Evolutionary conservation across 1,284 basidiomycete species (phyloP), one percentile per base, ranked within the genome.

Genomic region (Anthracocystis setariae): DNA sequence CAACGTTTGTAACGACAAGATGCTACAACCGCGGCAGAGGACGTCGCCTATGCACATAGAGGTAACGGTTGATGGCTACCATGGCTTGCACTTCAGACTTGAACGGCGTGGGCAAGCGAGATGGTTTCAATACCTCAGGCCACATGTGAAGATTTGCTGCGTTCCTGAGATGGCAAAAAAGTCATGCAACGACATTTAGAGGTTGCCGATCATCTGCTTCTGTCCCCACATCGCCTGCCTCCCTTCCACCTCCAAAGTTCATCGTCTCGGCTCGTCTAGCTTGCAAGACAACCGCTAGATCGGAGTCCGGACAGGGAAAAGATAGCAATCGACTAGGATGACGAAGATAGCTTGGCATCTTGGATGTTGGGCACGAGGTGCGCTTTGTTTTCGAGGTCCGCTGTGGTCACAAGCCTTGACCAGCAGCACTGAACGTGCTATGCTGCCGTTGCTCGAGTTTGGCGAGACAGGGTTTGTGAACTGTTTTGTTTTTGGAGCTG

Each of bases 81-180:
- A n/a, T n/a, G n/a, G n/a, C n/a, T n/a, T n/a, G n/a, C n/a, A n/a
- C n/a, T n/a, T n/a, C n/a, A n/a, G n/a, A n/a, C n/a, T n/a, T n/a
- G 12, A 18, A 35, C 33, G 24, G 39, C 50, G 50, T 52, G 50
- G 50, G 50, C 50, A 52, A 52, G 50, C 50, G 50, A 52, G 42
- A 2, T 52, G 20, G n/a, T 9, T 17, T 17, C 49, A 25, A 29
- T 37, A 37, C 35, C 5, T 17, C 35, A 5, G 35, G n/a, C 12
- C 12, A n/a, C 35, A 37, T 37, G 35, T 9, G 35, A n/a, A 37
- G 35, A 17, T 37, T n/a, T 37, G 13, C 8, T 9, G 12, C 35
- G 35, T 37, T 42, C 39, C 18, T 42, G 39, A 18, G 15, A 8
- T 20, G 20, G n/a, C 39, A 21, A 7, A 20, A n/a, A n/a, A 37